Percentiles rank a stretch among this genome's conserved stretches.
phyloP scores from a whole-genome alignment of 768 basidiomycete species.

The Lepiota subincarnata region DNA sequence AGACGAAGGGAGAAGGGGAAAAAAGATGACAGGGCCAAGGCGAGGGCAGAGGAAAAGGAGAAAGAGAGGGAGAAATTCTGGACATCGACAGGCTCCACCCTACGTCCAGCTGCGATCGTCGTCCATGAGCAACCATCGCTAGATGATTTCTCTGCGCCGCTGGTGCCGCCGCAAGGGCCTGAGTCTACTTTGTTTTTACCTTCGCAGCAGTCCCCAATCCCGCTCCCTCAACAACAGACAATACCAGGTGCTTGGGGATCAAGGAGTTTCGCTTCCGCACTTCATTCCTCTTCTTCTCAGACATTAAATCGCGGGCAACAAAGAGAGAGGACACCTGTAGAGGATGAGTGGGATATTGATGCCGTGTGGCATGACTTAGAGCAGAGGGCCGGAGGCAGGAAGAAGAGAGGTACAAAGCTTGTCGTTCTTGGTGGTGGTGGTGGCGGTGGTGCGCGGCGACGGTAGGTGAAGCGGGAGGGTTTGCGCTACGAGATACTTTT shows the following conservation, averaged over 20 bases:
- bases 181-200: constrained; percentile 1
- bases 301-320: constrained; percentile 23
- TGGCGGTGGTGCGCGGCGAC: constrained; percentile 51
- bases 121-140: constrained; percentile 20
- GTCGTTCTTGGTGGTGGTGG: constrained; percentile 74
- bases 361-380: constrained; percentile 81
- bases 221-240: constrained; percentile 12
- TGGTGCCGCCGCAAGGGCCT: background rate
- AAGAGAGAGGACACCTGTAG: constrained; percentile 29
- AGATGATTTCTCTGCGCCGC: constrained; percentile 21
- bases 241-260: constrained; percentile 68
- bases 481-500: background rate
- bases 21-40: constrained; percentile 84
- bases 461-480: background rate
- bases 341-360: constrained; percentile 77
- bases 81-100: constrained; percentile 15
- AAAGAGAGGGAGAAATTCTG: constrained; percentile 48
- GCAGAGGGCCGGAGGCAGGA: constrained; percentile 48
- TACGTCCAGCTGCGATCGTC: constrained; percentile 17
- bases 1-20: constrained; percentile 77
- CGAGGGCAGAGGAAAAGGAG: constrained; percentile 73
- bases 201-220: background rate
- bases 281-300: constrained; percentile 46
- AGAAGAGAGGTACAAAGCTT: constrained; percentile 58
- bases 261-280: constrained; percentile 77